Evolutionary conservation across 306 rosid species (phyloP).

Genomic region (Astragalus membranaceus): DNA sequence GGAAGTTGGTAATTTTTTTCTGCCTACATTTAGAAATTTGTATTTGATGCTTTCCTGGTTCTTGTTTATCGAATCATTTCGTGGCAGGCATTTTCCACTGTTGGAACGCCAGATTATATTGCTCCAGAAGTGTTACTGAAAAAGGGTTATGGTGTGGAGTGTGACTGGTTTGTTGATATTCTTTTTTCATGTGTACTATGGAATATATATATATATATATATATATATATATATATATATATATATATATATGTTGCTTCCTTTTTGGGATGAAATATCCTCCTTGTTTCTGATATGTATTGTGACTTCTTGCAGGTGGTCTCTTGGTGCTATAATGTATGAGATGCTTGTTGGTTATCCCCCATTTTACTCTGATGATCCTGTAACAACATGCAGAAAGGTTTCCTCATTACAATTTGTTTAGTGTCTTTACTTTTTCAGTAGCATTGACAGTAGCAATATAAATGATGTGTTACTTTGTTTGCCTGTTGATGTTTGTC

Average conservation of each 20-base stretch:
- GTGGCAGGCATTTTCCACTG: slow-evolving; percentile 84
- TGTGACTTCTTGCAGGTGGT: slow-evolving; percentile 73
- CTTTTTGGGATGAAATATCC: background rate
- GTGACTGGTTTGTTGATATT: slow-evolving; percentile 68
- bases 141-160: slow-evolving; percentile 82
- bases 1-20: slow-evolving; percentile 32
- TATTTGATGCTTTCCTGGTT: background rate
- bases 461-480: background rate
- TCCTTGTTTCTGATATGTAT: background rate
- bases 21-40: background rate
- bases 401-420: slow-evolving; percentile 24
- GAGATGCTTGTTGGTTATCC: slow-evolving; percentile 98
- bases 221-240: too few relatives aligned
- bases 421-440: background rate
- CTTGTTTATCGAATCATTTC: slow-evolving; percentile 10
- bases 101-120: slow-evolving; percentile 90
- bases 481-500: slow-evolving; percentile 9
- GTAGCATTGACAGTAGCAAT: background rate
- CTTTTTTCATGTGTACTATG: background rate
- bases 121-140: slow-evolving; percentile 88
- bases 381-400: slow-evolving; percentile 94
- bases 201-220: background rate
- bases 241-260: background rate
- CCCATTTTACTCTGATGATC: slow-evolving; percentile 91
- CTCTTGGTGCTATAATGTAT: slow-evolving; percentile 94